Evolutionary conservation across 2,329 filamentous ascomycete species (phyloP).

Genomic region (Amesomyces nigricolor): DNA sequence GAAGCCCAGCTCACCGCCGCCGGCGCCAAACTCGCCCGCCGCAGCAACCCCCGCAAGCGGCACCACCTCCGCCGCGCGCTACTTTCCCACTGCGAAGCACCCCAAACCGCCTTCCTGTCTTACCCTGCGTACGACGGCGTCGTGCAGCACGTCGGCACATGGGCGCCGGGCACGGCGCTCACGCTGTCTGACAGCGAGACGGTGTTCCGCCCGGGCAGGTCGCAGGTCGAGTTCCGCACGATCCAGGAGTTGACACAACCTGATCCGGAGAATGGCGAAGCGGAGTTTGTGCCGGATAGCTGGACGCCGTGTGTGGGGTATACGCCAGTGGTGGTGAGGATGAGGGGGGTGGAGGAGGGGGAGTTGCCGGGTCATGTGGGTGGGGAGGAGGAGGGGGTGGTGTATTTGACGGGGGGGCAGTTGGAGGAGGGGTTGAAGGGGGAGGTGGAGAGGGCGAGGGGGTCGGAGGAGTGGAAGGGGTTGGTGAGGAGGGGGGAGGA

Average conservation of each 20-base stretch:
- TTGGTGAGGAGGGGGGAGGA: neutral
- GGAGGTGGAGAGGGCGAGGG: neutral
- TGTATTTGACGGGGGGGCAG: neutral
- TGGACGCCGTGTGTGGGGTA: conserved; percentile 14
- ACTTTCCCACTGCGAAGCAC: conserved; percentile 14
- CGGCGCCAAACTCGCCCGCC: neutral
- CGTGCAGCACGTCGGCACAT: conserved; percentile 6
- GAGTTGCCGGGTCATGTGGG: neutral
- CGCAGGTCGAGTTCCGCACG: conserved; percentile 19
- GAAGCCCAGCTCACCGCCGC: conserved; percentile 14
- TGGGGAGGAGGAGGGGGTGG: neutral
- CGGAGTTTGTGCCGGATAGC: conserved; percentile 11
- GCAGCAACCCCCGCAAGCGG: neutral
- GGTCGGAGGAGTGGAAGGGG: conserved; percentile 3
- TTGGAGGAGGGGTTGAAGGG: neutral
- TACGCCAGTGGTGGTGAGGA: neutral
- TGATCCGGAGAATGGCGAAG: conserved; percentile 5
- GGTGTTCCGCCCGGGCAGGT: conserved; percentile 1
- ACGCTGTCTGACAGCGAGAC: neutral
- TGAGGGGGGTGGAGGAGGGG: neutral
- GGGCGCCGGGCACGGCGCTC: conserved; percentile 7
- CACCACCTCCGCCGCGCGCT: conserved; percentile 3
- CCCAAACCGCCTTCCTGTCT: conserved; percentile 14
- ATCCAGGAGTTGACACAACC: conserved; percentile 19
- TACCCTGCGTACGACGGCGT: conserved; percentile 14